Evolutionary conservation across 2,329 filamentous ascomycete species (phyloP).

Genomic region (Zopfia rhizophila): DNA sequence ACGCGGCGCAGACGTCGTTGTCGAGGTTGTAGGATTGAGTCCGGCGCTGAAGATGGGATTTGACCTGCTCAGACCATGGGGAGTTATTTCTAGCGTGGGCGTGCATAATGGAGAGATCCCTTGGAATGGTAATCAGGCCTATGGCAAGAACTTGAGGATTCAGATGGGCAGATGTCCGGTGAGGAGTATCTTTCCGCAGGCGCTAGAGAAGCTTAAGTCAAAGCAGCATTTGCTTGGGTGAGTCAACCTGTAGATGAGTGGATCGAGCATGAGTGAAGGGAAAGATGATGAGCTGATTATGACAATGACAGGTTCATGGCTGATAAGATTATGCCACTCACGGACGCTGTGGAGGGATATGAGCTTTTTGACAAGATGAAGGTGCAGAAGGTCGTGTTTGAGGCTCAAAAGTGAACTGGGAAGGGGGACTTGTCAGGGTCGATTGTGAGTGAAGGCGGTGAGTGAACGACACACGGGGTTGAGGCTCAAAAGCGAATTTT

Average conservation of each 20-base stretch:
- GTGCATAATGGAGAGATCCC: conserved; percentile 62
- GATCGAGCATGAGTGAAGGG: background rate
- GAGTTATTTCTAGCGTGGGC: conserved; percentile 59
- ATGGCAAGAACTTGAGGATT: conserved; percentile 61
- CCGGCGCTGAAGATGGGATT: conserved; percentile 60
- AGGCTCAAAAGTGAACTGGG: conserved; percentile 50
- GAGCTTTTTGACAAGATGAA: conserved; percentile 64
- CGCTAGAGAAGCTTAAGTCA: conserved; percentile 56
- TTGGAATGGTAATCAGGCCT: conserved; percentile 60
- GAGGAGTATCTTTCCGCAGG: conserved; percentile 60
- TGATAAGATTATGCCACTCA: conserved; percentile 63
- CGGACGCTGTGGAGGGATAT: conserved; percentile 63
- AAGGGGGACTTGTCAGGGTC: background rate
- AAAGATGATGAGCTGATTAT: conserved; percentile 3
- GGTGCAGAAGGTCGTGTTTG: conserved; percentile 64
- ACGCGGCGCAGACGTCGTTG: conserved; percentile 84
- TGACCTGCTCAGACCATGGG: conserved; percentile 62
- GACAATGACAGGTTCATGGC: conserved; percentile 57
- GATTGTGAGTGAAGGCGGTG: background rate
- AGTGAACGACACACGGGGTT: conserved; percentile 1
- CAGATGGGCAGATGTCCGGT: conserved; percentile 64
- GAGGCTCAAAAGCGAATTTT: background rate
- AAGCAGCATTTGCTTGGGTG: conserved; percentile 61
- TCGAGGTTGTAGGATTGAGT: conserved; percentile 65
- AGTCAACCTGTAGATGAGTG: conserved; percentile 22